Conservation (phyloP, 2,329 filamentous ascomycete genomes). For the Aspergillus pseudoglaucus region DNA sequence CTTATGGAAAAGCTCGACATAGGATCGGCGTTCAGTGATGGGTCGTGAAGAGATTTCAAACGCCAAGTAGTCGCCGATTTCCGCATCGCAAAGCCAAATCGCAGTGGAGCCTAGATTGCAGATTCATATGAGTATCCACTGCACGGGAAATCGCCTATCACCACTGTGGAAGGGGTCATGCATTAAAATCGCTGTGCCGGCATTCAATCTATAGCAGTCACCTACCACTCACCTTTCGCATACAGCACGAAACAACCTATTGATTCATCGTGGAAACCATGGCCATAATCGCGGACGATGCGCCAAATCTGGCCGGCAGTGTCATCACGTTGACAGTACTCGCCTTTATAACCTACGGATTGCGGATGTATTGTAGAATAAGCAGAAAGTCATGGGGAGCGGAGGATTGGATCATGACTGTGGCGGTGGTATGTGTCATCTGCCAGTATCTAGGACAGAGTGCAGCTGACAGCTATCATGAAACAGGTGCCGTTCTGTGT, state of each 20-base stretch:
- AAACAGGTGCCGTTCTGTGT: constrained; percentile 14
- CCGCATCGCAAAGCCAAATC: too few species aligned
- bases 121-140: too few species aligned
- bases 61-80: too few species aligned
- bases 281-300: constrained; percentile 14
- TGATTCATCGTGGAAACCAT: constrained; percentile 3
- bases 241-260: neutral
- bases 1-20: too few species aligned
- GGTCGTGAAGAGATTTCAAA: too few species aligned
- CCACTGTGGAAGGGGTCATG: neutral
- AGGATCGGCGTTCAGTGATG: too few species aligned
- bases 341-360: constrained; percentile 10
- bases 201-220: neutral
- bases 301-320: constrained; percentile 14
- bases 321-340: constrained; percentile 15
- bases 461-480: neutral
- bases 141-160: neutral
- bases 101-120: too few species aligned
- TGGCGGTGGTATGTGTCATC: constrained; percentile 11
- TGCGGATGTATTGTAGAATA: constrained; percentile 15
- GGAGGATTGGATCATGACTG: constrained; percentile 20
- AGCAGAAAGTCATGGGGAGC: constrained; percentile 13
- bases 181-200: neutral
- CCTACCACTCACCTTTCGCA: neutral
- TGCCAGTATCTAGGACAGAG: neutral